Evolutionary conservation across 2,329 filamentous ascomycete genomes (phyloP), one percentile per base, ranked within the genome.

Genomic region (Conoideocrella luteorostrata): DNA sequence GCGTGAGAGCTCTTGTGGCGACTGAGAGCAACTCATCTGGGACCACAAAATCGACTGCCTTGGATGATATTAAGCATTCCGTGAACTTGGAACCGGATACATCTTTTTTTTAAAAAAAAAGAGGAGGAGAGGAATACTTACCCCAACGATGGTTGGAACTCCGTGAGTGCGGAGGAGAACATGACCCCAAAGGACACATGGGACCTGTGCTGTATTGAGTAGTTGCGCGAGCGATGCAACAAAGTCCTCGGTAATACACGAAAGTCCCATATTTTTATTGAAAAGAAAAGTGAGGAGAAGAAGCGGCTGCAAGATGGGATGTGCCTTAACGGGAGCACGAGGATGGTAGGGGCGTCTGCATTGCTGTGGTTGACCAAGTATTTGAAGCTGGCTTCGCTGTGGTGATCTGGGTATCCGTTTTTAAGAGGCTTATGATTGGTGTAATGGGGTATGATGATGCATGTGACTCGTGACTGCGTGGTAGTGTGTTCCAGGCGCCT

Each of bases 101-200:
- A 11, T 15, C 9, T 41, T 20, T 10, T 4, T 17, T 22, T 3
- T 12, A 0, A 21, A n/a, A n/a, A 28, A 13, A 28, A 28, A 28
- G 26, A 28, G 26, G 26, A 28, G 26, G 26, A 13, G 26, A 28
- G 32, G 20, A 21, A 30, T 21, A 21, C 39, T 3, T 33, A 33
- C 39, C 2, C 7, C 39, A 32, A 41, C 26, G 15, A 41, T 30
- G 13, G 39, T 13, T 12, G 33, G 41, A n/a, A 30, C 41, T 13
- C 33, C 41, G 20, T 37, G 33, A 21, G 26, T 9, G 33, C 17
- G 11, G 34, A 43, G 41, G 17, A 43, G 41, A 15, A 21, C 10
- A 38, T 43, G 41, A 10, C 41, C 33, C 41, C 41, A 43, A 1
- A 43, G 41, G 23, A 43, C 18, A 30, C 41, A 43, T 5, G 41